Evolutionary conservation across 805 yeast genomes (phyloP).

Genomic region (Wickerhamomyces ciferrii): DNA sequence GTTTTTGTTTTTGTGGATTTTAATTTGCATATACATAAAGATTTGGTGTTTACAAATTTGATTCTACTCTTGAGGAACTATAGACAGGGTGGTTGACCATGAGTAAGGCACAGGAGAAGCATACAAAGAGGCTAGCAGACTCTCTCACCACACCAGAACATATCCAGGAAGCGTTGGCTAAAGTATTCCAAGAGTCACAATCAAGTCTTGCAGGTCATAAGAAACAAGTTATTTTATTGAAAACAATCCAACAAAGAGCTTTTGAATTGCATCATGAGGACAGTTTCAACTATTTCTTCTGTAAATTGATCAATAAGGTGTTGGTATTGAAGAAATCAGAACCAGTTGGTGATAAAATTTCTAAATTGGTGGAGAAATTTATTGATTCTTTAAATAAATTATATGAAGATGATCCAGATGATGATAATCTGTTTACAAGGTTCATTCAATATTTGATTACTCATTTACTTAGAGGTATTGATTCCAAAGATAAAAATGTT

Average conservation of each 20-base stretch:
- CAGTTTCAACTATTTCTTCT: slow-evolving; percentile 55
- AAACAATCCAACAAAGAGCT: slow-evolving; percentile 53
- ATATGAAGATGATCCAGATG: slow-evolving; percentile 31
- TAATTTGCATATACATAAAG: too few species aligned
- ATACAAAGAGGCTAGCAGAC: slow-evolving; percentile 9
- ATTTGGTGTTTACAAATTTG: too few species aligned
- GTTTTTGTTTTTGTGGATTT: too few species aligned
- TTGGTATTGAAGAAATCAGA: slow-evolving; percentile 67
- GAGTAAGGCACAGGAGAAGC: slow-evolving; percentile 8
- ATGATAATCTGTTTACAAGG: slow-evolving; percentile 34
- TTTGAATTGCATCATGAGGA: slow-evolving; percentile 45
- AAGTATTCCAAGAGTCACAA: slow-evolving; percentile 80
- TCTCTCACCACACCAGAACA: slow-evolving; percentile 26
- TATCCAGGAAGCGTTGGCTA: slow-evolving; percentile 47
- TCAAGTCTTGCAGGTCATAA: slow-evolving; percentile 68
- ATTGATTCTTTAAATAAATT: slow-evolving; percentile 39
- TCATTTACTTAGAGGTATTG: slow-evolving; percentile 73
- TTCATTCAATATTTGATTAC: slow-evolving; percentile 59
- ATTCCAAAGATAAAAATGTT: slow-evolving; percentile 70
- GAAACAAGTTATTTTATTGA: slow-evolving; percentile 61
- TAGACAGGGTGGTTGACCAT: too few species aligned
- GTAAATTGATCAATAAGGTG: slow-evolving; percentile 57
- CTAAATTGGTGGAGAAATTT: slow-evolving; percentile 59
- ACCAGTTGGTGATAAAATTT: slow-evolving; percentile 67
- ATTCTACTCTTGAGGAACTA: too few species aligned